Base-by-base conservation (phyloP, 345 rosid genomes). In the Anacardium occidentale region DNA sequence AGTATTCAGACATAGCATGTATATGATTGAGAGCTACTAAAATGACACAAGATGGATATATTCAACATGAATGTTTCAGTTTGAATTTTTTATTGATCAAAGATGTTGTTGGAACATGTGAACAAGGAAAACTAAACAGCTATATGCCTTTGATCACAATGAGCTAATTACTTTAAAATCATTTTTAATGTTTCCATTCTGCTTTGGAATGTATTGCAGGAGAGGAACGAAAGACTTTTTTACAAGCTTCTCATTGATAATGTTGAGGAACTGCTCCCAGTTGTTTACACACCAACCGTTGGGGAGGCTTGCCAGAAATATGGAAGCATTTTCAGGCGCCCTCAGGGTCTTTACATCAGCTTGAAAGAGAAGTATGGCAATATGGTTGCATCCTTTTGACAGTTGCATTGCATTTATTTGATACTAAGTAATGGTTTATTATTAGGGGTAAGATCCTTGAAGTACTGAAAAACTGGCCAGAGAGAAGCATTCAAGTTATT, bases 281-380 rank as follows among this genome's bases (percentile, higher is more conserved):
- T 89, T 73, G 98, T 92, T 68, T 94, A 94, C 82, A 94, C 98
- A 40, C 98, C 98, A 1, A 94, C 98, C 1, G 98, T 94, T 20
- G 98, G 97, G 0, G 98, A 94, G 83, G 98, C 98, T 75, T 94
- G 98, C 74, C 98, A 94, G 80, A 94, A 94, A 77, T 94, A 92
- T 65, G 98, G 98, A 12, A 92, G 94, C 83, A 90, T 94, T 69
- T 94, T 79, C 86, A 88, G 87, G 85, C 91, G 92, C 52, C 90
- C 97, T 63, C 98, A 92, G 79, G 98, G 98, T 34, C 95, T 94
- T 61, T 94, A 87, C 81, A 90, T 94, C 84, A 94, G 98, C 78
- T 84, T 92, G 82, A 94, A 92, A 75, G 98, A 92, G 84, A 94
- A 92, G 98, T 91, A 78, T 24, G 85, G 26, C 48, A 26, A 20